Evolutionary conservation across 305 asterid species (phyloP).

Genomic region (Galium porrigens): DNA sequence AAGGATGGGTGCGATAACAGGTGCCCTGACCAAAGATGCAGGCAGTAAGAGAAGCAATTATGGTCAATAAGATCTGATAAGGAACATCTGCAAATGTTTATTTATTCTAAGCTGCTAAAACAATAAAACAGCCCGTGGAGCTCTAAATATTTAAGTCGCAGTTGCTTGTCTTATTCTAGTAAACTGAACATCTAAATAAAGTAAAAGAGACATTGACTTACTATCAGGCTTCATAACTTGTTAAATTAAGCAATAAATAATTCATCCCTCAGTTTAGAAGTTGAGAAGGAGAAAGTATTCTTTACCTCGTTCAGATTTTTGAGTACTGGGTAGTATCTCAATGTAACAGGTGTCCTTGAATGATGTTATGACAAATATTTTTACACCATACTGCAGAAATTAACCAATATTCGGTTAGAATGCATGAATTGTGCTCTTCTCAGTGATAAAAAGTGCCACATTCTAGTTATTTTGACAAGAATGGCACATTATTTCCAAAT

Average conservation of each 20-base stretch:
- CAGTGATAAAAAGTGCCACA: not conserved
- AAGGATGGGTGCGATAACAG: not conserved
- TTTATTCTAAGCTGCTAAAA: not conserved
- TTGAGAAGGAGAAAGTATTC: not conserved
- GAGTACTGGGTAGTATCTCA: conserved; percentile 67
- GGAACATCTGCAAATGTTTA: not conserved
- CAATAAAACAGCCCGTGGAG: not conserved
- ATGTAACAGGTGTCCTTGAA: conserved; percentile 91
- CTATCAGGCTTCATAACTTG: not conserved
- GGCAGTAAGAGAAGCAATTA: not conserved
- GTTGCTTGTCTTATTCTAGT: not conserved
- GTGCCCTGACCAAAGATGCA: not conserved
- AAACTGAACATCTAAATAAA: not conserved
- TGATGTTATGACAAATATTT: conserved; percentile 78
- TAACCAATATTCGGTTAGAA: conserved; percentile 21
- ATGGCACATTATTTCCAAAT: not conserved
- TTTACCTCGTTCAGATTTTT: conserved; percentile 83
- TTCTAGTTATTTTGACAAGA: not conserved
- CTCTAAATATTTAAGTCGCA: not conserved
- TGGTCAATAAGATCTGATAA: not conserved
- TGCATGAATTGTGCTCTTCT: not conserved
- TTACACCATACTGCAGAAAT: conserved; percentile 77
- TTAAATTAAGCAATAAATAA: not conserved
- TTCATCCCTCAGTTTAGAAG: not conserved
- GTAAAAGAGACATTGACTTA: not conserved